Conservation (phyloP, 2,329 filamentous ascomycete species). For the Pestalotiopsis sp. region DNA sequence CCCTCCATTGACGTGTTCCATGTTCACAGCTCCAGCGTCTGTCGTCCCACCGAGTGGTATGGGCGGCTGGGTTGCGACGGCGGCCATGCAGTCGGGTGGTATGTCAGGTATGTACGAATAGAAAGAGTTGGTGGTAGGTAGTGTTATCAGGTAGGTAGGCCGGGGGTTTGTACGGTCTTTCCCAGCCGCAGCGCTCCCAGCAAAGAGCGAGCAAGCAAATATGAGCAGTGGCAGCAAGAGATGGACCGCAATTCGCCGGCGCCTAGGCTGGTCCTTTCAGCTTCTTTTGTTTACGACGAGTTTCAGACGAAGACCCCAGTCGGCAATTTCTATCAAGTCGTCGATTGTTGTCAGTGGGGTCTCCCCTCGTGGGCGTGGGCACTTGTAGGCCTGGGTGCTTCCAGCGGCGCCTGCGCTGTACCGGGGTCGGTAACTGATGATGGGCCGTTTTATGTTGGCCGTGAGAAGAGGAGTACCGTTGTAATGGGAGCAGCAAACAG, state of each 20-base stretch:
- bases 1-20: conserved; percentile 16
- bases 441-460: conserved; percentile 1
- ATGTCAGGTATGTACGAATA: background rate
- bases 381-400: background rate
- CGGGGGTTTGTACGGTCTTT: background rate
- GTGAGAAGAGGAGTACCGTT: background rate
- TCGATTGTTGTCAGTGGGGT: conserved; percentile 9
- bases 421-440: background rate
- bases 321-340: conserved; percentile 4
- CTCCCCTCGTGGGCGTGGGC: background rate
- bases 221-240: no score
- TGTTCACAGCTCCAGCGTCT: conserved; percentile 9
- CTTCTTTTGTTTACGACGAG: background rate
- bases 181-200: background rate
- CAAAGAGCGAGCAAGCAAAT: no score
- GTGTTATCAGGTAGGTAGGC: background rate
- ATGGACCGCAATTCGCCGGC: background rate
- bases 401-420: background rate
- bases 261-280: background rate
- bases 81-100: conserved; percentile 18
- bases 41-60: conserved; percentile 15
- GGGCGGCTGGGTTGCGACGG: conserved; percentile 20
- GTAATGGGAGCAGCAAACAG: no score
- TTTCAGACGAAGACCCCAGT: conserved; percentile 10
- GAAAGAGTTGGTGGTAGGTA: background rate